These are phyloP conservation scores for Neofusicoccum cordaticola DNA, from an alignment of 2,329 filamentous ascomycete genomes.

Conservation along the genomic window DNA sequence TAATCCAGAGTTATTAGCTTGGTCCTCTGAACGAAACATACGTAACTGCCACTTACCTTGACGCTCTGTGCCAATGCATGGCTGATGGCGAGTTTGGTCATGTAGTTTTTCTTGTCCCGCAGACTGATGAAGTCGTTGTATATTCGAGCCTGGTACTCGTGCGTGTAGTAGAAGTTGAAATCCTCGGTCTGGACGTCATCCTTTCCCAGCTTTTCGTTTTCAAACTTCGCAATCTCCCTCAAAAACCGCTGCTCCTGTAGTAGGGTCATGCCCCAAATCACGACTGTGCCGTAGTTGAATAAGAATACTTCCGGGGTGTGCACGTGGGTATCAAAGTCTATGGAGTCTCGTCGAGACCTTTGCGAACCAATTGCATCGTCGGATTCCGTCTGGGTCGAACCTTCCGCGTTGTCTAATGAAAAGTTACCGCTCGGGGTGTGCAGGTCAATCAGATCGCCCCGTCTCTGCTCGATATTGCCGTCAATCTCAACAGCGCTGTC, in stretches of 20 bases:
- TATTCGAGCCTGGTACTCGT: constrained; percentile 95
- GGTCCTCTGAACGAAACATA: no score
- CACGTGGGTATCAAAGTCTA: constrained; percentile 81
- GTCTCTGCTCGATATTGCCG: constrained; percentile 53
- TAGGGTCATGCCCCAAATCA: constrained; percentile 97
- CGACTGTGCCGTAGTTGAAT: constrained; percentile 95
- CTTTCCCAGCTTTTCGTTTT: constrained; percentile 80
- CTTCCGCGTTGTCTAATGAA: constrained; percentile 27
- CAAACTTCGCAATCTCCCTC: constrained; percentile 91
- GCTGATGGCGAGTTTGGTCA: constrained; percentile 95
- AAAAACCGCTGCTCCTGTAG: constrained; percentile 85
- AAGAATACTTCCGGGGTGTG: constrained; percentile 94
- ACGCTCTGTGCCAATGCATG: constrained; percentile 94
- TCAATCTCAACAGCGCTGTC: constrained; percentile 71
- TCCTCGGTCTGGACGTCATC: constrained; percentile 94
- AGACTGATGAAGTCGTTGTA: constrained; percentile 99
- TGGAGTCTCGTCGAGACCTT: constrained; percentile 23
- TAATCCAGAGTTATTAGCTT: constrained; percentile 31
- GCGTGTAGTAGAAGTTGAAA: constrained; percentile 99
- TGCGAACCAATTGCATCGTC: constrained; percentile 21
- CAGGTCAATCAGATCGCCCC: constrained; percentile 64
- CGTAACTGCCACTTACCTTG: constrained; percentile 56
- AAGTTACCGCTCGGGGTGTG: constrained; percentile 40
- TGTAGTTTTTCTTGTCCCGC: constrained; percentile 91
- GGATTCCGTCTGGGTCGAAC: constrained; percentile 24